Evolutionary conservation across 108 stramenopile genomes (phyloP).

Genomic region (Cyclotella kingstonii): DNA sequence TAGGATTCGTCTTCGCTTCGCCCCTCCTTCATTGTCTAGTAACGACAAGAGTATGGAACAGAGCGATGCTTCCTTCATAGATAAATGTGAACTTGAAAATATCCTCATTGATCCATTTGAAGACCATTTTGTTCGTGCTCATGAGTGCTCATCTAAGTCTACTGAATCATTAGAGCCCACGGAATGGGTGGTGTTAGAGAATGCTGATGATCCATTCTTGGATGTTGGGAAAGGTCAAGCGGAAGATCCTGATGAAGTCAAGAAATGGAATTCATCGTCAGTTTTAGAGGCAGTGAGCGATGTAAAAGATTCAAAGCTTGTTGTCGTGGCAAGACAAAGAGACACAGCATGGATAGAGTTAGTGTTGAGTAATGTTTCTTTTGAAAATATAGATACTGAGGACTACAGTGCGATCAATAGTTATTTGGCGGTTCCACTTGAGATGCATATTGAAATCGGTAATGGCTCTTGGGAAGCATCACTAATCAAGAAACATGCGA

Average conservation of each 20-base stretch:
- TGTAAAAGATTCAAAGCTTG: slow-evolving; percentile 23
- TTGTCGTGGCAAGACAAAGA: slow-evolving; percentile 39
- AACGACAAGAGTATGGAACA: not conserved
- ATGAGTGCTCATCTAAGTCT: slow-evolving; percentile 13
- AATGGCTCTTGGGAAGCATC: slow-evolving; percentile 86
- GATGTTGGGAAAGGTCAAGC: slow-evolving; percentile 57
- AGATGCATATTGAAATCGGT: slow-evolving; percentile 73
- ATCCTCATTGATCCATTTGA: slow-evolving; percentile 57
- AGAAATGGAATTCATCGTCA: slow-evolving; percentile 51
- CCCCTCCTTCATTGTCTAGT: slow-evolving; percentile 3
- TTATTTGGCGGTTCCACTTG: slow-evolving; percentile 55
- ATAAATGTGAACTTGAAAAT: slow-evolving; percentile 42
- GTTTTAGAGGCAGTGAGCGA: slow-evolving; percentile 14
- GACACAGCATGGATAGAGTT: slow-evolving; percentile 72
- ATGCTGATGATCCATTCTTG: slow-evolving; percentile 66
- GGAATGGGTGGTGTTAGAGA: slow-evolving; percentile 50
- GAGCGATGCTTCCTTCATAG: not conserved
- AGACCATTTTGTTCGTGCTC: slow-evolving; percentile 35
- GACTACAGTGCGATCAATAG: not conserved
- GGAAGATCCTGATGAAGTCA: slow-evolving; percentile 56
- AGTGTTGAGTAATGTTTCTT: slow-evolving; percentile 1
- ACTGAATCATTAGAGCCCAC: slow-evolving; percentile 25
- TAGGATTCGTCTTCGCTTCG: slow-evolving; percentile 57
- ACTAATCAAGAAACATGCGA: slow-evolving; percentile 46
- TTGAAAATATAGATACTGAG: not conserved